Evolutionary conservation across 169 alveolate genomes (phyloP).

Genomic region (Perkinsus marinus): DNA sequence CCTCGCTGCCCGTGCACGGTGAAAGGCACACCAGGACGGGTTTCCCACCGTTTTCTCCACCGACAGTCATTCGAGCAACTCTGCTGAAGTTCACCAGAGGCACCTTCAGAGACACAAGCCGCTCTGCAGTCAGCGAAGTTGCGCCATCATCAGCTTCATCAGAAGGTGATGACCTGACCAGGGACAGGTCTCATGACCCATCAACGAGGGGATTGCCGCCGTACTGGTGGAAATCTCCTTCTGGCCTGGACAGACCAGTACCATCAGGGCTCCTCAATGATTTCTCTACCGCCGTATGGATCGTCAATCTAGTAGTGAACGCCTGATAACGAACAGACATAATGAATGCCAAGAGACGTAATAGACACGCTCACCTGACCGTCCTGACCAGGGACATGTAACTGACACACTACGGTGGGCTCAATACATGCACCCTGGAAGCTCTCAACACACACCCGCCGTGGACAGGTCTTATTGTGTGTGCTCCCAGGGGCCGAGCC

Average conservation of each 20-base stretch:
- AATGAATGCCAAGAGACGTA: too few species aligned
- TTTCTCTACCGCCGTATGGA: neutral
- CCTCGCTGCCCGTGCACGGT: neutral
- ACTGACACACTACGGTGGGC: neutral
- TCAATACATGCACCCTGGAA: neutral
- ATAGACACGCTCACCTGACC: neutral
- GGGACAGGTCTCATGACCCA: too few species aligned
- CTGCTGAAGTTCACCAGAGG: neutral
- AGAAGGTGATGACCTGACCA: neutral
- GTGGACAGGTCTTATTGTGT: too few species aligned
- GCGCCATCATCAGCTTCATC: neutral
- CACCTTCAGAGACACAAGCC: neutral
- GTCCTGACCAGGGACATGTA: neutral
- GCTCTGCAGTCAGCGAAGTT: neutral
- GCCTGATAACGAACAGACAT: neutral
- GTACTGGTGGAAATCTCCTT: neutral
- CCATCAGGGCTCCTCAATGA: neutral
- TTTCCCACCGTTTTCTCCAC: neutral
- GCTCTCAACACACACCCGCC: neutral
- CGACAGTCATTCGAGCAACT: neutral
- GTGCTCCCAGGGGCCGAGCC: neutral
- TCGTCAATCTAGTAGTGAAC: neutral
- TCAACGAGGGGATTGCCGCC: neutral
- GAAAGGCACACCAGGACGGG: neutral
- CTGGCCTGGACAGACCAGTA: neutral